These are phyloP conservation scores for Coniochaeta pulveracea DNA, from an alignment of 2,329 filamentous ascomycete genomes.

Conservation along the genomic window DNA sequence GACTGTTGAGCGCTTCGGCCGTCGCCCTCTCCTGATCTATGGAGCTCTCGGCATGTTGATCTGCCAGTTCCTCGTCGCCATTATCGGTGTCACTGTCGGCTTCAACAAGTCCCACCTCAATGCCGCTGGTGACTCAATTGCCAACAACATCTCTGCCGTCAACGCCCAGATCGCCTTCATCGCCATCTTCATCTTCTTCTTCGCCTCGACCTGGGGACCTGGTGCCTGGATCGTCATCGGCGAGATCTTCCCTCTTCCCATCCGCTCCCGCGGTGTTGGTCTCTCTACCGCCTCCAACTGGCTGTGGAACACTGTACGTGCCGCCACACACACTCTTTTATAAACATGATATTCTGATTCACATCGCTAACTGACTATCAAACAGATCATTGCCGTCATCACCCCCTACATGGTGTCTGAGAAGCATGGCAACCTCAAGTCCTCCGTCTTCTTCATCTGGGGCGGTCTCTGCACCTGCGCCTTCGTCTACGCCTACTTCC, in stretches of 20 bases:
- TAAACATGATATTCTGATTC: neutral
- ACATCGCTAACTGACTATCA: neutral
- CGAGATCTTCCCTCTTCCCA: constrained; percentile 82
- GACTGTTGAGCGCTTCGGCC: constrained; percentile 71
- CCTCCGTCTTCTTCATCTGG: constrained; percentile 69
- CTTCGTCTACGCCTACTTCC: constrained; percentile 59
- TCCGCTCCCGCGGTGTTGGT: constrained; percentile 77
- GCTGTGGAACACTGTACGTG: constrained; percentile 63
- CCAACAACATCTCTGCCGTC: constrained; percentile 44
- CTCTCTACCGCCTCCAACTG: constrained; percentile 85
- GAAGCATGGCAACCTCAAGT: constrained; percentile 52
- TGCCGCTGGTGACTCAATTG: constrained; percentile 26
- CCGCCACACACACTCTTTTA: neutral
- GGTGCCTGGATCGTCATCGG: constrained; percentile 74
- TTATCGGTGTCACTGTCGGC: constrained; percentile 55
- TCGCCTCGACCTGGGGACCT: constrained; percentile 81
- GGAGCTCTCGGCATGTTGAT: constrained; percentile 75
- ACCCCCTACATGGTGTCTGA: constrained; percentile 58
- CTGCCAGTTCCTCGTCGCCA: constrained; percentile 79
- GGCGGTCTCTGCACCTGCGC: constrained; percentile 51
- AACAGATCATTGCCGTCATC: constrained; percentile 49
- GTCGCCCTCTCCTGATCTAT: constrained; percentile 66
- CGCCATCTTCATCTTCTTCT: constrained; percentile 88
- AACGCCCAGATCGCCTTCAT: constrained; percentile 77
- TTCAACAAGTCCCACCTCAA: constrained; percentile 36